Conservation (phyloP, 2,329 filamentous ascomycete genomes). For the Xylariaceae sp. region DNA sequence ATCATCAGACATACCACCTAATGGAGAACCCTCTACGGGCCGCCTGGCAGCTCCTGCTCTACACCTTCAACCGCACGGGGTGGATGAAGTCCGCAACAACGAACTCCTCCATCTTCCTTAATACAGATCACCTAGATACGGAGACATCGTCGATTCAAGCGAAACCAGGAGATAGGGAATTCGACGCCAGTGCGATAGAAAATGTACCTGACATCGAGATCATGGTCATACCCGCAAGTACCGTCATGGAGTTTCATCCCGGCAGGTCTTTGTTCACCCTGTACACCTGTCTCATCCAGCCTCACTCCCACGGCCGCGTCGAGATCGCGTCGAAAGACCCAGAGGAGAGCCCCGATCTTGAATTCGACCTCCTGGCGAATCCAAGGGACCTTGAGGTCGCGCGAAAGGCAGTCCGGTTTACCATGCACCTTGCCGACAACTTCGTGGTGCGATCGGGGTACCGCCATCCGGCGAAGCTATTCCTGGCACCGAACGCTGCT, state of each 20-base stretch:
- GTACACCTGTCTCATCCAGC: constrained; percentile 7
- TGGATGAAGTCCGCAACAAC: constrained; percentile 17
- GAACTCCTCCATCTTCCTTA: constrained; percentile 19
- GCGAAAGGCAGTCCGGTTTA: constrained; percentile 5
- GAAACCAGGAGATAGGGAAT: constrained; percentile 7
- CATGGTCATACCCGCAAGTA: constrained; percentile 15
- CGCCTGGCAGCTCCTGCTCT: constrained; percentile 26
- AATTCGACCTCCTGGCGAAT: constrained; percentile 1
- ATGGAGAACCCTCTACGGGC: constrained; percentile 13
- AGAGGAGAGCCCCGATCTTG: constrained; percentile 4
- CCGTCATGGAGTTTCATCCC: constrained; percentile 3
- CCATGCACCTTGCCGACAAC: constrained; percentile 7
- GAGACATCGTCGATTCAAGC: constrained; percentile 14
- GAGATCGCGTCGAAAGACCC: constrained; percentile 8
- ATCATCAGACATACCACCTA: constrained; percentile 19
- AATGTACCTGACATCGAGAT: constrained; percentile 13
- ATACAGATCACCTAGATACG: constrained; percentile 23
- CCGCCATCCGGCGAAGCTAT: constrained; percentile 3
- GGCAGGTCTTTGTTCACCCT: constrained; percentile 6
- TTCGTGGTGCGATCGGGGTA: constrained; percentile 14
- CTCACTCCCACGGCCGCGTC: constrained; percentile 3
- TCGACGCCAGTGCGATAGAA: neutral
- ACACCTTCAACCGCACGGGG: constrained; percentile 24
- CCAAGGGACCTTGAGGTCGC: constrained; percentile 1
- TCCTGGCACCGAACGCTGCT: constrained; percentile 2